These are phyloP conservation scores for Paramecium pentaurelia DNA, from an alignment of 73 alveolate genomes.

Conservation along the genomic window DNA sequence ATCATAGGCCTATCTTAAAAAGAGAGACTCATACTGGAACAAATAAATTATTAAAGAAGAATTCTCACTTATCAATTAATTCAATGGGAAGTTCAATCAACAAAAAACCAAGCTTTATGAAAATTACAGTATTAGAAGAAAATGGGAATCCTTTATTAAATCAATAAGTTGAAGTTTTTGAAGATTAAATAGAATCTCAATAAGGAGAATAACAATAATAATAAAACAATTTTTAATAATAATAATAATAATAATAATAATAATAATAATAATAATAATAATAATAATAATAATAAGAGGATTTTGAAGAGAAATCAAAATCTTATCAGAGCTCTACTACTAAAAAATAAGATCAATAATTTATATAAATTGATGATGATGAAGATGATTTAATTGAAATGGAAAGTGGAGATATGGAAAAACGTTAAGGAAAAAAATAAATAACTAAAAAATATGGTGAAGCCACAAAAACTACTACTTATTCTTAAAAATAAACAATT, in stretches of 20 bases:
- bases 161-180: constrained; percentile 3
- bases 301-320: background rate
- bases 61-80: background rate
- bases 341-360: background rate
- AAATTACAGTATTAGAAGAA: constrained; percentile 45
- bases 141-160: constrained; percentile 25
- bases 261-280: background rate
- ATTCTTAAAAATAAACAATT: background rate
- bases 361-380: background rate
- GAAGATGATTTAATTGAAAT: background rate
- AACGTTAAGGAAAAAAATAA: background rate
- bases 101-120: constrained; percentile 25
- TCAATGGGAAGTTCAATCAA: background rate
- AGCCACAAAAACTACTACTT: constrained; percentile 23
- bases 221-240: background rate
- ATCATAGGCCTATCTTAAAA: background rate
- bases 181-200: background rate
- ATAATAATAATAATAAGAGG: background rate
- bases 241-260: background rate
- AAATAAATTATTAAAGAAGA: background rate
- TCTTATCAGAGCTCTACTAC: constrained; percentile 13
- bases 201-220: background rate
- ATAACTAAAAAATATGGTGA: constrained; percentile 6
- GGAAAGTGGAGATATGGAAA: background rate
- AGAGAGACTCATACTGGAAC: constrained; percentile 20